phyloP scores from a whole-genome alignment of 257 asterid species.

The Nicotiana sylvestris region DNA sequence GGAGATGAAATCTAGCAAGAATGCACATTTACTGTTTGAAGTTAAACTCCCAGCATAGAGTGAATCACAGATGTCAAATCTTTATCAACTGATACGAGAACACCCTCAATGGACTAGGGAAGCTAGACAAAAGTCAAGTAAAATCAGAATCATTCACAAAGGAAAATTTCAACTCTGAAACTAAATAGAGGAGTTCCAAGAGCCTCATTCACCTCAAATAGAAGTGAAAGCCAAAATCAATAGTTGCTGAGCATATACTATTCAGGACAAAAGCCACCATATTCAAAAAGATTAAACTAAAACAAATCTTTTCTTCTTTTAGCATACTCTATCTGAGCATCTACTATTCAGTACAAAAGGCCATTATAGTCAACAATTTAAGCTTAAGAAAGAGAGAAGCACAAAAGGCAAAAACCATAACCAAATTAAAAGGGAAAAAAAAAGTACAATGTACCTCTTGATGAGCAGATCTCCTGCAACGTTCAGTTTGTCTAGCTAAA shows the following conservation, averaged over 20 bases:
- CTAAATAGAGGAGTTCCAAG: not conserved
- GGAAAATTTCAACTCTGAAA: not conserved
- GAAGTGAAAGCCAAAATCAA: not conserved
- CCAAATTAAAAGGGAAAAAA: not conserved
- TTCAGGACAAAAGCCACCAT: not conserved
- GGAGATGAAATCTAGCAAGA: not conserved
- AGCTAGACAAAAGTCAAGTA: not conserved
- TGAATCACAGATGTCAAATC: not conserved
- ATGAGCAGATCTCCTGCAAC: constrained; percentile 99
- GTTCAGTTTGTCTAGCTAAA: constrained; percentile 94
- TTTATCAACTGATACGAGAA: not conserved
- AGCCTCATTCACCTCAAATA: not conserved
- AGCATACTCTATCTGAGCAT: not conserved
- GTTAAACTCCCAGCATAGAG: not conserved
- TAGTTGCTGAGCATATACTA: not conserved
- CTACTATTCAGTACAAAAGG: not conserved
- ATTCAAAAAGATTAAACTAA: not conserved
- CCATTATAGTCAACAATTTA: not conserved
- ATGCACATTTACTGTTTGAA: not conserved
- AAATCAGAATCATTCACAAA: not conserved
- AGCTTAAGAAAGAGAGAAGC: not conserved
- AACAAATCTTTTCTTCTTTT: not conserved
- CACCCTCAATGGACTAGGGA: not conserved
- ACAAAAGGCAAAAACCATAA: constrained; percentile 4
- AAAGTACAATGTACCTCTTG: constrained; percentile 61